A percentile compares a stretch with the other conserved stretches of the same genome.
phyloP scores from a whole-genome alignment of 2,329 filamentous ascomycete species.

The Apiospora aurea region DNA sequence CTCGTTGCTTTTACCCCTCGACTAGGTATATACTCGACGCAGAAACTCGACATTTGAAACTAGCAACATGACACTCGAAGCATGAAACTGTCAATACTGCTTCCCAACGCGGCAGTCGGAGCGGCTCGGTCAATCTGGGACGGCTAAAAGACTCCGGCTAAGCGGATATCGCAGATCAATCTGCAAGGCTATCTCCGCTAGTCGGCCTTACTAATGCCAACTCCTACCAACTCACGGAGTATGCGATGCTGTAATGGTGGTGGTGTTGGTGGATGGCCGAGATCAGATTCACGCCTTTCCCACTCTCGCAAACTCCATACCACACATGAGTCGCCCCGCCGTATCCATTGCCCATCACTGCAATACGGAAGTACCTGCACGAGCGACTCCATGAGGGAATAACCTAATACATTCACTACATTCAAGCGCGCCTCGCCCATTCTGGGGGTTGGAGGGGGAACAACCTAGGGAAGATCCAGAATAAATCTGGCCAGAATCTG shows the following conservation, averaged over 20 bases:
- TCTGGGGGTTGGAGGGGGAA: not conserved
- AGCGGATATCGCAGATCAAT: conserved; percentile 21
- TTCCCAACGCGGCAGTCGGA: conserved; percentile 11
- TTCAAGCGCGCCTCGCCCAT: not conserved
- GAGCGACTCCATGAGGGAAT: not conserved
- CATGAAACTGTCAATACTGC: not conserved
- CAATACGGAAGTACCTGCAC: not conserved
- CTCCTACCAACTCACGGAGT: not conserved
- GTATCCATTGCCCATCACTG: not conserved
- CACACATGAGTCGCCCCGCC: not conserved
- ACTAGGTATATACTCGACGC: not conserved
- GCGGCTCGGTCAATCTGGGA: conserved; percentile 2
- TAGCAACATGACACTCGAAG: not conserved
- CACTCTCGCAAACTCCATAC: conserved; percentile 11
- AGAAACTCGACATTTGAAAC: not conserved
- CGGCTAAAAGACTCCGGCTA: conserved; percentile 16
- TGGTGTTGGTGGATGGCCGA: conserved; percentile 12
- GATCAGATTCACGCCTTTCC: conserved; percentile 9
- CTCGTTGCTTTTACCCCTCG: not conserved
- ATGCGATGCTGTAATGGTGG: not conserved
- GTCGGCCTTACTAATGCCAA: conserved; percentile 5
- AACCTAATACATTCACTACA: not conserved
- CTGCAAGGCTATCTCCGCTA: conserved; percentile 20
- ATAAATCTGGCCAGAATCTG: conserved; percentile 19
- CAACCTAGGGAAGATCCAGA: not conserved